Base-by-base conservation (phyloP, 371 early-diverging fungal species). In the Batkoa obscura region DNA sequence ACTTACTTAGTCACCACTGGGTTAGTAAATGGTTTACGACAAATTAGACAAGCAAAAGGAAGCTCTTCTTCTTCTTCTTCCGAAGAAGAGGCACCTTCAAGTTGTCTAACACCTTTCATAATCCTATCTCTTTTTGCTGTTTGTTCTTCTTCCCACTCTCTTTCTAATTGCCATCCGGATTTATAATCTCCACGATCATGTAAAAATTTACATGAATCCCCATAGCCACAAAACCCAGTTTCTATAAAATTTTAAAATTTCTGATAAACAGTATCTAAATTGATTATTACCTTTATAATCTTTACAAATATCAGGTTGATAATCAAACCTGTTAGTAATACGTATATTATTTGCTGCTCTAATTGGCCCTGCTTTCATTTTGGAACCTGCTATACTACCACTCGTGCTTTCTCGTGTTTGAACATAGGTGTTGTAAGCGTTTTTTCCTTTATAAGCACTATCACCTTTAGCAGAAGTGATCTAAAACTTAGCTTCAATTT, bases 111-210 rank as follows among this genome's bases (percentile, higher is more conserved):
- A 23, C 23, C 23, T 8, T 69, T 57, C 30, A 67, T 65, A 13
- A 73, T 76, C 55, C 70, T 65, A 15, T 62, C 58, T 12, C 66
- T 66, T 58, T 81, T 81, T 57, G 69, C 72, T 61, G 76, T 74
- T 60, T 88, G 82, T 15, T 78, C 74, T 48, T 80, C 83, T 50
- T 96, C 94, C 94, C 93, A 94, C 63, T 94, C 94, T 61, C 78
- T 72, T 59, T 96, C 94, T 23, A 96, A 60, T 65, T 94, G 86
- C 94, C 94, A 93, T 13, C 94, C 94, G 0, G 81, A 78, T 66
- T 95, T 95, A 72, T 93, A 93, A 62, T 88, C 93, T 15, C 91
- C 86, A 60, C 98, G 84, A 66, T 97, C 98, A 64, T 97, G 98
- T 72, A 97, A 80, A 65, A 92, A 97, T 55, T 82, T 89, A 68